Evolutionary conservation across 192 early-diverging fungal species (phyloP).

Genomic region (Pilobolus umbonatus): DNA sequence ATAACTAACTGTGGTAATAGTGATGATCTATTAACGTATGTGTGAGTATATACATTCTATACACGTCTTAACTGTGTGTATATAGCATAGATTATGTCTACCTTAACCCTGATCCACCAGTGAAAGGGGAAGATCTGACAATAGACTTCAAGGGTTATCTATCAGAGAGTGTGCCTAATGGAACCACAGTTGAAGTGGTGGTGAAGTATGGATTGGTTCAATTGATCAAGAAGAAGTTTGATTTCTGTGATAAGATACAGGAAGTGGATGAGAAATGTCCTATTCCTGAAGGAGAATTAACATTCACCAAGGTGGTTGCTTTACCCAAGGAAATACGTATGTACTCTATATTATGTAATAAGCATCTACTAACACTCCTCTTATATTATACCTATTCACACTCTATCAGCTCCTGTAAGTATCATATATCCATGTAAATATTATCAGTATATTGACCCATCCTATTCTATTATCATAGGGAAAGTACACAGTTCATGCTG

Average conservation of each 20-base stretch:
- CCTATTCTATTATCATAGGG: slow-evolving; percentile 35
- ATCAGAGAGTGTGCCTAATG: slow-evolving; percentile 34
- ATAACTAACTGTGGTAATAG: slow-evolving; percentile 27
- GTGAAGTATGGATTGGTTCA: slow-evolving; percentile 48
- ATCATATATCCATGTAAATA: neutral
- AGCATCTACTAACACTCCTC: neutral
- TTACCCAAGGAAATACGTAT: slow-evolving; percentile 56
- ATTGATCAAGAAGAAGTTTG: slow-evolving; percentile 39
- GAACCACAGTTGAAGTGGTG: slow-evolving; percentile 37
- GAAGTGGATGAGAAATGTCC: slow-evolving; percentile 50
- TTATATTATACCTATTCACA: neutral
- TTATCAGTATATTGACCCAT: neutral
- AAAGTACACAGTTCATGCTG: slow-evolving; percentile 45
- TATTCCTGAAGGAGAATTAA: slow-evolving; percentile 36
- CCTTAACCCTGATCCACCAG: slow-evolving; percentile 46
- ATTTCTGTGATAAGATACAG: slow-evolving; percentile 46
- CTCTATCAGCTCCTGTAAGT: slow-evolving; percentile 9
- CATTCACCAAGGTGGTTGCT: slow-evolving; percentile 35
- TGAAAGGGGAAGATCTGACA: slow-evolving; percentile 37
- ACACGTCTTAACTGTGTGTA: neutral
- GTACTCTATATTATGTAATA: slow-evolving; percentile 6
- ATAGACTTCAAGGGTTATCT: slow-evolving; percentile 46
- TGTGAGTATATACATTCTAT: neutral
- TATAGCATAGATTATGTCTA: slow-evolving; percentile 38
- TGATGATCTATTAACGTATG: slow-evolving; percentile 31